Base-by-base conservation (phyloP, 1,284 basidiomycete species). In the Ganoderma lingzhi region DNA sequence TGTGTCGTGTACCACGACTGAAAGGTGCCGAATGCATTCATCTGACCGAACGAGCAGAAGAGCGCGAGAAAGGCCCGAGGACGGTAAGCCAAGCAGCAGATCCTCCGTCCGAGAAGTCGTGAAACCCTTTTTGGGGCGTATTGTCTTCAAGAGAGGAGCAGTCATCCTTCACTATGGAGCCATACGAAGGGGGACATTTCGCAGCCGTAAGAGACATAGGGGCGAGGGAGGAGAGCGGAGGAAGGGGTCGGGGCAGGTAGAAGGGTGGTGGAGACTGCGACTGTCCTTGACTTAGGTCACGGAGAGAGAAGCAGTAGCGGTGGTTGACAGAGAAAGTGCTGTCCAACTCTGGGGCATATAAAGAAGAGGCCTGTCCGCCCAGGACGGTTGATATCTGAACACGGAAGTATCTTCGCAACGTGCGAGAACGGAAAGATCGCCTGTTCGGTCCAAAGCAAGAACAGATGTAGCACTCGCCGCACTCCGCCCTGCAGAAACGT, bases 1-100 rank as follows among this genome's bases (percentile, higher is more conserved):
- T 84, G 80, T 9, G 74, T 76, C 17, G 80, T 80, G 69, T 86
- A 86, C 80, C 82, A 86, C 51, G 81, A 76, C 73, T 86, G 85
- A 68, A 82, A 86, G 28, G 82, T 80, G 30, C 81, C 81, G 65
- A 82, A 82, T 3, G 82, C 76, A 62, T 79, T 83, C 62, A 82
- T 76, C 64, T 81, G 79, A 12, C 82, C 82, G 66, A 82, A 82
- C 0, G 80, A 80, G 67, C 81, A 81, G 70, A 81, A 79, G 19
- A 74, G 66, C 19, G 73, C 66, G 41, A 74, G 64, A 65, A 72
- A 74, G 73, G 68, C n/a, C 73, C 73, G 44, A 72, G 70, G 58
- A 72, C 71, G 1, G 73, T 74, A 35, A 74, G 69, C 71, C 73
- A 74, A n/a, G 73, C 73, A n/a, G 69, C 62, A 9, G 63, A 37